Conservation (phyloP, 1,139 yeast species). For the Kodamaea sp. region DNA sequence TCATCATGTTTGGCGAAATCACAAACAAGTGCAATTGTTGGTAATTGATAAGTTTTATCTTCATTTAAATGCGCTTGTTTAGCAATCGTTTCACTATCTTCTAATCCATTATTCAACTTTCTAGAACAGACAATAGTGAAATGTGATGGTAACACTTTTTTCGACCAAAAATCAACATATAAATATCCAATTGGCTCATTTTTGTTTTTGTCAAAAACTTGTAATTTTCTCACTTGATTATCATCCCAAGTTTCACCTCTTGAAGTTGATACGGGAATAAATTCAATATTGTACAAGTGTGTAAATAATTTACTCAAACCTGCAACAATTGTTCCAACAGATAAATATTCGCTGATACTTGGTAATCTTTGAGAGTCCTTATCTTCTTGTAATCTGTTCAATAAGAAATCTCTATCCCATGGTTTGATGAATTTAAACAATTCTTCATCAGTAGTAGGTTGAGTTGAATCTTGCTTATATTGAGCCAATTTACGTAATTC, state of each 20-base stretch:
- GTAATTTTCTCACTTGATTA: slow-evolving; percentile 76
- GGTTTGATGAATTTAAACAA: slow-evolving; percentile 57
- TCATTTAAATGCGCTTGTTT: slow-evolving; percentile 52
- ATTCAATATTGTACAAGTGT: slow-evolving; percentile 68
- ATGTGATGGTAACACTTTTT: slow-evolving; percentile 73
- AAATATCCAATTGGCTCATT: slow-evolving; percentile 35
- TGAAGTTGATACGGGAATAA: slow-evolving; percentile 61
- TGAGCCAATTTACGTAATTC: slow-evolving; percentile 51
- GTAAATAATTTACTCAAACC: slow-evolving; percentile 75
- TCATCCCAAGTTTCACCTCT: slow-evolving; percentile 85
- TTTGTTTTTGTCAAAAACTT: slow-evolving; percentile 46
- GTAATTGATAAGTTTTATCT: slow-evolving; percentile 60
- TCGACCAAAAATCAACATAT: slow-evolving; percentile 46
- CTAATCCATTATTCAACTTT: slow-evolving; percentile 32
- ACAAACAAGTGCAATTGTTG: slow-evolving; percentile 86
- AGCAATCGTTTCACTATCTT: slow-evolving; percentile 27
- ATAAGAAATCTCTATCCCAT: slow-evolving; percentile 87
- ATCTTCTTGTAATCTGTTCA: slow-evolving; percentile 17
- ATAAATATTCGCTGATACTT: slow-evolving; percentile 50
- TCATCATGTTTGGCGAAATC: slow-evolving; percentile 51
- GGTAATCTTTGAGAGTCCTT: slow-evolving; percentile 6
- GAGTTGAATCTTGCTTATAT: slow-evolving; percentile 25
- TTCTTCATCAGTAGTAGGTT: slow-evolving; percentile 30
- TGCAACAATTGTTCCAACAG: slow-evolving; percentile 81
- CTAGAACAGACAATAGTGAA: slow-evolving; percentile 96